Base-by-base conservation (phyloP, 805 yeast genomes). In the Dipodascopsis tothii region DNA sequence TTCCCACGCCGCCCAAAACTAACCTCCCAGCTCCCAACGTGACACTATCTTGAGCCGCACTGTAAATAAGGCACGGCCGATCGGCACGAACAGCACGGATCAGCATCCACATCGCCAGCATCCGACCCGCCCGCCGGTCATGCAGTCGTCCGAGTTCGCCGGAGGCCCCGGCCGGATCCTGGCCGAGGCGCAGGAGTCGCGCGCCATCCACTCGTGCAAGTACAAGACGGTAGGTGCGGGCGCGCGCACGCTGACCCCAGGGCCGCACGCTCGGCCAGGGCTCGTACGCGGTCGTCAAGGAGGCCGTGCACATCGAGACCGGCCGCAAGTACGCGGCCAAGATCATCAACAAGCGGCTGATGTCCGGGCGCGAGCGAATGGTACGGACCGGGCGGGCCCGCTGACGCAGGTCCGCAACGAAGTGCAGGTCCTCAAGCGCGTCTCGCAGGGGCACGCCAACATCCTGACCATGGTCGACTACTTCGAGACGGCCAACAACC, bases 381-480 rank as follows among this genome's bases (percentile, higher is more conserved):
- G 72, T 54, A 35, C n/a, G 51, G 19, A 33, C 18, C 14, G n/a
- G 33, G 16, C 21, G 7, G 37, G 14, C 20, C 36, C 32, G 21
- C 30, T 32, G 16, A 44, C 18, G 9, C 21, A 54, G 64, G 67
- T 82, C 17, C 77, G 76, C 44, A 75, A 80, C 51, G 90, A 81
- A 60, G 74, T 81, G 46, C 63, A 68, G 5, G 71, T 80, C 1
- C 67, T 81, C 35, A 69, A 69, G 58, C 70, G 69, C 21, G 63
- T 78, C 6, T 72, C 78, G 38, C 63, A 63, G 46, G 71, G 70
- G 27, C 77, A 75, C 47, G 62, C 71, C 19, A 76, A 79, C 57
- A 70, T 82, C 11, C 64, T 81, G 42, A 79, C 79, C 33, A 61
- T 81, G 40, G 69, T 77, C 6, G 88, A 81, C 63, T 78, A 73